These are phyloP conservation scores for Lunularia cruciata DNA, from an alignment of 225 moss, liverwort and hornwort species.

Conservation along the genomic window DNA sequence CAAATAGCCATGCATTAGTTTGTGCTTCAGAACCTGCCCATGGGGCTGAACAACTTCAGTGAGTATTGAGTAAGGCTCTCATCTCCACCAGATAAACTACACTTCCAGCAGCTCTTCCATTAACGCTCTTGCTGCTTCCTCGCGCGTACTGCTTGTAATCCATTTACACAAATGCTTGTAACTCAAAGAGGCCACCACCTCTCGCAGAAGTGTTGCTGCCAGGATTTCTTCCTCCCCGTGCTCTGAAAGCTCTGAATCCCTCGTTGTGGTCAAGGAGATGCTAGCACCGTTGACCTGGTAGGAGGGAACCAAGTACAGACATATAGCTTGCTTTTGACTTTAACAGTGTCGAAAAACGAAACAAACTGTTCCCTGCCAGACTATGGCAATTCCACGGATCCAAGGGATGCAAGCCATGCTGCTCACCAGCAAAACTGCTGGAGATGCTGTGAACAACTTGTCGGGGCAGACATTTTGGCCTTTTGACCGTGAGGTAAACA, in stretches of 20 bases:
- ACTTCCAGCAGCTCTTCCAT: not conserved
- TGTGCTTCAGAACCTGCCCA: slow-evolving; percentile 2
- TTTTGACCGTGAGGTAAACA: not conserved
- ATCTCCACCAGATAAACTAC: slow-evolving; percentile 4
- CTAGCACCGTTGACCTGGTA: not conserved
- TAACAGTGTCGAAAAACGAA: slow-evolving; percentile 1
- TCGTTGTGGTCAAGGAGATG: not conserved
- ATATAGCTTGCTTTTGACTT: not conserved
- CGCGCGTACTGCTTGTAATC: not conserved
- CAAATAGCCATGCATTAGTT: slow-evolving; percentile 17
- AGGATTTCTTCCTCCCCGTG: not conserved
- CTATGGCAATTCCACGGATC: not conserved
- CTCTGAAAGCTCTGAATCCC: slow-evolving; percentile 5
- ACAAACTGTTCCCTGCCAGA: slow-evolving; percentile 7
- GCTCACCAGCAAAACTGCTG: slow-evolving; percentile 14
- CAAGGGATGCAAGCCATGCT: slow-evolving; percentile 10
- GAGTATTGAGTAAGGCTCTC: not conserved
- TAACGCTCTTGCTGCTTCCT: not conserved
- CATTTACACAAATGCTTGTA: not conserved
- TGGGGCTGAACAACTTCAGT: slow-evolving; percentile 4
- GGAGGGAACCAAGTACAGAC: not conserved
- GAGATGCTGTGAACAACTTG: slow-evolving; percentile 2
- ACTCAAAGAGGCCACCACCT: slow-evolving; percentile 7
- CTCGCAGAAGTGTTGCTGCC: not conserved
- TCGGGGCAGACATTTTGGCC: not conserved